Base-by-base conservation (phyloP, 768 basidiomycete genomes). In the Terana coerulea region DNA sequence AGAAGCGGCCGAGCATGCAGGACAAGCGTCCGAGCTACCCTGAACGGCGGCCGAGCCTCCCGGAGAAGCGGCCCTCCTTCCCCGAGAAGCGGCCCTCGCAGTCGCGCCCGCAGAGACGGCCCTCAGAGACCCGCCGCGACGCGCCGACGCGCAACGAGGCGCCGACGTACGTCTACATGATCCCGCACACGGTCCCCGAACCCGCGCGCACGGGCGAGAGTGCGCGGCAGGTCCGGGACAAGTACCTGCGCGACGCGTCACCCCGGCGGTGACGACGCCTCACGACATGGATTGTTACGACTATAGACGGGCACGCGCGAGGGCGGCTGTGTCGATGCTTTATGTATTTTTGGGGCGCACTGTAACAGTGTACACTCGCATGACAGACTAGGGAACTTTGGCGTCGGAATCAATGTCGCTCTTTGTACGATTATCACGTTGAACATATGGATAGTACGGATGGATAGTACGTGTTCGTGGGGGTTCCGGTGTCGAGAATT, bases 181-280 rank as follows among this genome's bases (percentile, higher is more conserved):
- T 61, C 40, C 61, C 60, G 46, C 64, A 65, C 58, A 59, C 58
- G 46, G 21, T 50, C 35, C 64, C 61, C n/a, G 60, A 61, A 33
- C 52, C 57, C 52, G 62, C 61, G 49, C 60, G 59, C 52, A 55
- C 58, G 45, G 56, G 54, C 30, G 59, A 62, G n/a, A 17, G 19
- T 3, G 43, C 57, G 28, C 51, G 56, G 40, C 54, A 47, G 37
- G 34, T 60, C 49, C 58, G 50, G 3, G 73, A 69, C 58, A 69
- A 73, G 41, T 74, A 66, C 55, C 68, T 59, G 64, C 66, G 71
- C 53, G 66, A 68, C 51, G 72, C 72, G 39, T 72, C 75, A 62
- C 66, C 72, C 70, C 61, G 74, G 72, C 68, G 74, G 70, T 73
- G 71, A 76, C 49, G 58, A n/a, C n/a, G n/a, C n/a, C 6, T 17